Conservation (phyloP, 306 rosid species). For the Acacia melanoxylon region DNA sequence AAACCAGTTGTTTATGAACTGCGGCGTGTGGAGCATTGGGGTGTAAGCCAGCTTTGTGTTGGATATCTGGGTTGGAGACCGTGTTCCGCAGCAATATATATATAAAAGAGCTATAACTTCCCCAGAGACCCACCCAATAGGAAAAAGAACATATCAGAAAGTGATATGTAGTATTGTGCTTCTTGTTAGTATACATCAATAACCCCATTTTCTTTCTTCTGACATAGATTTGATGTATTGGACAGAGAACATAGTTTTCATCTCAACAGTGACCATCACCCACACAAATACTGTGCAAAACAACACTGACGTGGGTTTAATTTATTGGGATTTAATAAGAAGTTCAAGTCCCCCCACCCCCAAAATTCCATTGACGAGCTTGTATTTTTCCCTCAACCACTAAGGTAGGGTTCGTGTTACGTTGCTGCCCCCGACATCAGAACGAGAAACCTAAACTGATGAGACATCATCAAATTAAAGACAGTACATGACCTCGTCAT, state of each 20-base stretch:
- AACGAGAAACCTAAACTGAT: neutral
- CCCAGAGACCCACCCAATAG: neutral
- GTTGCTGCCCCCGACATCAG: neutral
- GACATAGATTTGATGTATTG: conserved; percentile 23
- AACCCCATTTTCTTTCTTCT: conserved; percentile 24
- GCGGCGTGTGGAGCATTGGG: conserved; percentile 39
- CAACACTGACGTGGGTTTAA: conserved; percentile 13
- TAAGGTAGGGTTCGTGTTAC: conserved; percentile 21
- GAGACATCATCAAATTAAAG: neutral
- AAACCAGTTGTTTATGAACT: conserved; percentile 45
- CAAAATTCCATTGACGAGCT: too few relatives aligned
- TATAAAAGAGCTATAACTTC: neutral
- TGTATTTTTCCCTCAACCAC: conserved; percentile 8
- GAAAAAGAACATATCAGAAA: neutral
- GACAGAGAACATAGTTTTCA: neutral
- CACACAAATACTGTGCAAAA: neutral
- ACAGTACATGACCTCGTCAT: neutral
- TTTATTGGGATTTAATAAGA: neutral
- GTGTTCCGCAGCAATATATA: conserved; percentile 23
- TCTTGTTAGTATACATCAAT: neutral
- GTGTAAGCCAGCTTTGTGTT: conserved; percentile 43
- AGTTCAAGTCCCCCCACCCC: neutral
- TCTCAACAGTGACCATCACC: neutral
- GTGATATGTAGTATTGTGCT: neutral
- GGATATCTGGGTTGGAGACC: conserved; percentile 46